Evolutionary conservation across 1,139 yeast genomes (phyloP).

Genomic region (Nakaseomyces sp.): DNA sequence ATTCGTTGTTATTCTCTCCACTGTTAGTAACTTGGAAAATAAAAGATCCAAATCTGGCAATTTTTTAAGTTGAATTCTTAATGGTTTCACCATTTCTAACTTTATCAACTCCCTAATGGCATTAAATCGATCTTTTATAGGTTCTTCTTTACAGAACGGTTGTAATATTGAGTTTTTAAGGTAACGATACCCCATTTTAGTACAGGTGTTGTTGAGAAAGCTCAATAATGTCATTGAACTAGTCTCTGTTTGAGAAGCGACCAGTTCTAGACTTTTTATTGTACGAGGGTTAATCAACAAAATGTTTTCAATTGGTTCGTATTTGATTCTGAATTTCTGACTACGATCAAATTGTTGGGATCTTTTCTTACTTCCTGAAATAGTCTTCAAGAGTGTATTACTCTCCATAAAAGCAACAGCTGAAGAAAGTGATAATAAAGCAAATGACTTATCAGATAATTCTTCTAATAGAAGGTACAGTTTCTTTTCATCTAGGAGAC

Average conservation of each 20-base stretch:
- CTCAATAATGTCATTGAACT: conserved; percentile 32
- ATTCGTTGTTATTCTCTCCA: conserved; percentile 19
- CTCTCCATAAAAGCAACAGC: conserved; percentile 26
- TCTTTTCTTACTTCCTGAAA: background rate
- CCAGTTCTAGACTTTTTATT: conserved; percentile 33
- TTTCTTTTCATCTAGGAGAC: conserved; percentile 18
- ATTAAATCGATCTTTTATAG: conserved; percentile 32
- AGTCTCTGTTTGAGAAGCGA: conserved; percentile 30
- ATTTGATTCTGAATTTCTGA: conserved; percentile 33
- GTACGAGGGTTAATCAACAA: conserved; percentile 38
- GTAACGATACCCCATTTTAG: conserved; percentile 40
- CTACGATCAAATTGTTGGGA: conserved; percentile 12
- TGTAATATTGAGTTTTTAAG: conserved; percentile 37
- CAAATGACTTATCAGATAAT: conserved; percentile 24
- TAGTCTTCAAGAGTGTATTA: background rate
- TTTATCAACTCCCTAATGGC: conserved; percentile 33
- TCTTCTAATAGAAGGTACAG: conserved; percentile 20
- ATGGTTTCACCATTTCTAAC: conserved; percentile 15
- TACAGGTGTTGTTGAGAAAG: conserved; percentile 34
- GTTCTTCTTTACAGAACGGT: conserved; percentile 35
- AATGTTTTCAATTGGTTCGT: conserved; percentile 36
- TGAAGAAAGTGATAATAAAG: conserved; percentile 35
- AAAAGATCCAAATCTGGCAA: conserved; percentile 35
- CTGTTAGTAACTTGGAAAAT: conserved; percentile 28
- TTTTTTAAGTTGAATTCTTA: conserved; percentile 26